Percentiles rank a stretch among this genome's conserved stretches.
Conservation (phyloP, 495 filamentous ascomycete species). For the Neurospora sp. region DNA sequence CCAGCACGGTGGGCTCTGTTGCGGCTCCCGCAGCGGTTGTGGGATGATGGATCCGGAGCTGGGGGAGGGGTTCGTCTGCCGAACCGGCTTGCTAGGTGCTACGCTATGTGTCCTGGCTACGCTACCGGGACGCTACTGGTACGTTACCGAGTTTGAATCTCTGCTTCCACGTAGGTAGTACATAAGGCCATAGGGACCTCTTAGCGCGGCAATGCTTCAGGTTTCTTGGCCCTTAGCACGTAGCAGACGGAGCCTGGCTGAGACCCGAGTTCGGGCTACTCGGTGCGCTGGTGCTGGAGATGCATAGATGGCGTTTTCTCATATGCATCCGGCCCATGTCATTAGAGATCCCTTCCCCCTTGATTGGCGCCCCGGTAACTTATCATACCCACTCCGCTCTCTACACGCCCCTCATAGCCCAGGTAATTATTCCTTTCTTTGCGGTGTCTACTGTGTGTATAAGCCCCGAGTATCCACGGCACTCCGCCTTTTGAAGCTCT, state of each 20-base stretch:
- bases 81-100: not conserved
- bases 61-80: not conserved
- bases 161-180: not conserved
- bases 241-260: not conserved
- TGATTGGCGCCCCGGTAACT: conserved; percentile 14
- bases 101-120: not conserved
- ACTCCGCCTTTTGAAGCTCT: not conserved
- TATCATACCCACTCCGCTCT: conserved; percentile 7
- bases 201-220: not conserved
- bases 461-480: not conserved
- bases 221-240: not conserved
- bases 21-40: not conserved
- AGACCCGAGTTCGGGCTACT: not conserved
- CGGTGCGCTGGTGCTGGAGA: conserved; percentile 9
- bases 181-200: not conserved
- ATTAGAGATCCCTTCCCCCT: conserved; percentile 5
- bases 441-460: not conserved
- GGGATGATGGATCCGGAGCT: not conserved
- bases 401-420: conserved; percentile 10
- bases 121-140: not conserved
- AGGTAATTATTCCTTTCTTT: not conserved
- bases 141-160: not conserved
- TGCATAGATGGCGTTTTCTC: conserved; percentile 19
- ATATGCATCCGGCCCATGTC: conserved; percentile 14
- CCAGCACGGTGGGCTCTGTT: not conserved